phyloP scores from a whole-genome alignment of 192 early-diverging fungal species.

The Backusella tuberculispora region DNA sequence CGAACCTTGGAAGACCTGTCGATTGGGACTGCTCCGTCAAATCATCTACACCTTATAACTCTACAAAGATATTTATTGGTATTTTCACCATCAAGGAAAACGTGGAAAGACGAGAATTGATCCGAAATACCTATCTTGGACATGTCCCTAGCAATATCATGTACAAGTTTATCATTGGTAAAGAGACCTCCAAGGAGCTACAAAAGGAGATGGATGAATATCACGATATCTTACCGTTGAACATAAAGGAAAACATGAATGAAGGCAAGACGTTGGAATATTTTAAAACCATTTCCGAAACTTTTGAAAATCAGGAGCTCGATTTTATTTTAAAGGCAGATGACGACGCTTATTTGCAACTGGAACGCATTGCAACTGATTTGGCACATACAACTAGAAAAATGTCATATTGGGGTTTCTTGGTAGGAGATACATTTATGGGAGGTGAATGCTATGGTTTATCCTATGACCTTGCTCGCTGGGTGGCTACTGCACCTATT shows the following conservation, averaged over 20 bases:
- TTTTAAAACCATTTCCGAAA: conserved; percentile 31
- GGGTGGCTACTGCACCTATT: conserved; percentile 32
- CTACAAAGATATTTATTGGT: conserved; percentile 37
- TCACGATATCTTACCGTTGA: conserved; percentile 38
- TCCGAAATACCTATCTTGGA: conserved; percentile 34
- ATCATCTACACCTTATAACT: not conserved
- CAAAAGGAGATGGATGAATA: conserved; percentile 32
- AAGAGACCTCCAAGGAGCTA: conserved; percentile 4
- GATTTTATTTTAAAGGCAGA: conserved; percentile 45
- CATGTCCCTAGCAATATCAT: conserved; percentile 33
- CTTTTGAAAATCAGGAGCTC: conserved; percentile 20
- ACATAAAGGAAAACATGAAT: conserved; percentile 46
- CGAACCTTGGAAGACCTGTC: conserved; percentile 37
- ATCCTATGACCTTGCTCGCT: conserved; percentile 34
- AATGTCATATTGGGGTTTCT: conserved; percentile 42
- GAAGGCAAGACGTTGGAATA: conserved; percentile 44
- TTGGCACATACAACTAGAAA: conserved; percentile 28
- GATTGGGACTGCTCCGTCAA: conserved; percentile 27
- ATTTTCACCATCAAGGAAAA: conserved; percentile 36
- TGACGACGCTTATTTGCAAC: conserved; percentile 41
- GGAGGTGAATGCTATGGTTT: conserved; percentile 38
- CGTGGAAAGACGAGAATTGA: conserved; percentile 30
- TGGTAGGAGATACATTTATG: conserved; percentile 39
- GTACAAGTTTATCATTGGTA: conserved; percentile 41
- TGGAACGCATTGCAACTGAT: conserved; percentile 38